A percentile compares a stretch with the other conserved stretches of the same genome.
These are phyloP conservation scores for Stromatinia cepivora DNA, from an alignment of 2,329 filamentous ascomycete species.

Conservation along the genomic window DNA sequence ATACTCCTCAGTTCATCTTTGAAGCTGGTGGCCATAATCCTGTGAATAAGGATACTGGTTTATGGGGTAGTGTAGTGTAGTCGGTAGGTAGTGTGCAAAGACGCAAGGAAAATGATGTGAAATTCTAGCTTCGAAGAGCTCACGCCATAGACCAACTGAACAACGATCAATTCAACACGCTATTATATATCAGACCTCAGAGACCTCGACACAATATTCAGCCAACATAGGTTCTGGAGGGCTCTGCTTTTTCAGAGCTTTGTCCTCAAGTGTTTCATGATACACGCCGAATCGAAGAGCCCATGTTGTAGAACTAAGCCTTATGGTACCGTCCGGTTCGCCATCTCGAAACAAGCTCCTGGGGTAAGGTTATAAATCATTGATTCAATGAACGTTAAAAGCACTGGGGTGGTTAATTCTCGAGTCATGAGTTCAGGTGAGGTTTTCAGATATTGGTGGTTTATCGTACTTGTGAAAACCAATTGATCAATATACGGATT, in stretches of 20 bases:
- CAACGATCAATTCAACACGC: not conserved
- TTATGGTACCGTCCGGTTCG: not conserved
- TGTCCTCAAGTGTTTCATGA: not conserved
- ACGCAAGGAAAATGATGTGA: not conserved
- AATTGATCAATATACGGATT: not conserved
- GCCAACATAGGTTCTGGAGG: not conserved
- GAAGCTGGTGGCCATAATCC: not conserved
- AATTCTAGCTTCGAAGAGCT: not conserved
- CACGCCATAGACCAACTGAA: not conserved
- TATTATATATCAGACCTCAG: not conserved
- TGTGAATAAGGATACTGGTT: not conserved
- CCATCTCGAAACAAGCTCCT: not conserved
- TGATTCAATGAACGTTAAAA: not conserved
- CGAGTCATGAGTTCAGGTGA: not conserved
- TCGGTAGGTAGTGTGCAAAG: not conserved
- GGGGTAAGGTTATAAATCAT: not conserved
- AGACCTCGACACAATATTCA: not conserved
- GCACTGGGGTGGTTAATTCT: not conserved
- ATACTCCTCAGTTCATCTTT: not conserved
- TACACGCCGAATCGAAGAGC: not conserved
- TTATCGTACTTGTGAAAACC: not conserved
- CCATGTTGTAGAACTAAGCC: slow-evolving; percentile 2
- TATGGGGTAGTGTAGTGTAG: not conserved
- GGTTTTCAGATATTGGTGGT: not conserved
- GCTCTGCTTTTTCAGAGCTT: not conserved